A percentile compares a stretch with the other conserved stretches of the same genome.
These are phyloP conservation scores for Phytophthora tubulina DNA, from an alignment of 352 stramenopile genomes.

Conservation along the genomic window DNA sequence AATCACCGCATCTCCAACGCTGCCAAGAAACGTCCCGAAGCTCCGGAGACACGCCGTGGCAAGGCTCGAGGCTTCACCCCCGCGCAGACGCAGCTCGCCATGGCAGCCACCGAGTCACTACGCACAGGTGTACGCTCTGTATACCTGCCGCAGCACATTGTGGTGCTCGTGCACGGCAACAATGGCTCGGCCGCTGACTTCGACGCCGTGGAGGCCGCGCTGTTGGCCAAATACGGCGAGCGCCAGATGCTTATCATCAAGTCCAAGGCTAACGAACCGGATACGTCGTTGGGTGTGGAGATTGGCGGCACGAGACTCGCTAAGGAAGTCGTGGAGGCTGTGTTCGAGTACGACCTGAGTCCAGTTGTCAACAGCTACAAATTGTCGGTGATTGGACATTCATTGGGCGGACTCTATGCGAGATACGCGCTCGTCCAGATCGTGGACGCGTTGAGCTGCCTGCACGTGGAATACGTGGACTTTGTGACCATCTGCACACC, in stretches of 20 bases:
- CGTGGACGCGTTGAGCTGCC: conserved; percentile 57
- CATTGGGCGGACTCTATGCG: conserved; percentile 80
- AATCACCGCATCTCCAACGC: conserved; percentile 6
- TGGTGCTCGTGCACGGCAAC: conserved; percentile 88
- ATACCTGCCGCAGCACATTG: conserved; percentile 71
- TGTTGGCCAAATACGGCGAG: conserved; percentile 54
- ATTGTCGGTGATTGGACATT: conserved; percentile 77
- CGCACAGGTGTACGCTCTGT: conserved; percentile 23
- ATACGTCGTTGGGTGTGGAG: conserved; percentile 76
- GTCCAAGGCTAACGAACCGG: conserved; percentile 62
- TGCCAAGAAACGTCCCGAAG: conserved; percentile 24
- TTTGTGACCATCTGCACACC: conserved; percentile 87
- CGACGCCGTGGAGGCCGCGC: conserved; percentile 57
- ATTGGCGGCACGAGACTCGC: conserved; percentile 71
- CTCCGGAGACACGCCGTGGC: conserved; percentile 1
- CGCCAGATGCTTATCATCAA: conserved; percentile 77
- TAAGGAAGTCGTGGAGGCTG: conserved; percentile 62
- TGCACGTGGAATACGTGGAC: conserved; percentile 76
- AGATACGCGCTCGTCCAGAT: conserved; percentile 74
- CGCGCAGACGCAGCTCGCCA: conserved; percentile 21
- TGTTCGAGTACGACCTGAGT: conserved; percentile 73
- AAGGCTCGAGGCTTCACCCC: conserved; percentile 6
- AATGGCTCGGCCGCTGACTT: conserved; percentile 83
- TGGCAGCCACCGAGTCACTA: conserved; percentile 23
- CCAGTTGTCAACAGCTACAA: conserved; percentile 64